Percentiles rank a stretch among this genome's conserved stretches.
phyloP scores from a whole-genome alignment of 805 yeast species.

The Pichia sporocuriosa region DNA sequence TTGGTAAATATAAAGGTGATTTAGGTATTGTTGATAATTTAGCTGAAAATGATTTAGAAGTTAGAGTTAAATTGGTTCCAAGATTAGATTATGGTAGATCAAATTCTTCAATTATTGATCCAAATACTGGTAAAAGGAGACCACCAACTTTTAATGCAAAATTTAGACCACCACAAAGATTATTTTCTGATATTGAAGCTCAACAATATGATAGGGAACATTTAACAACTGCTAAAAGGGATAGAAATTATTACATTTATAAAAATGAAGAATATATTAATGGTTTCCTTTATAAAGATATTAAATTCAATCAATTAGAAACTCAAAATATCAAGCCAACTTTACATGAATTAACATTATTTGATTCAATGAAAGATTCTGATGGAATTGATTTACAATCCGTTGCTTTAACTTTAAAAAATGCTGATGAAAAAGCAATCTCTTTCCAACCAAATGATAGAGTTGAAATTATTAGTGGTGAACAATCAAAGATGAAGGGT shows the following conservation, averaged over 20 bases:
- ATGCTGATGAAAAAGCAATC: slow-evolving; percentile 46
- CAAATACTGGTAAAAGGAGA: slow-evolving; percentile 29
- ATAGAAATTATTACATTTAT: slow-evolving; percentile 59
- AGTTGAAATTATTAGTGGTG: slow-evolving; percentile 88
- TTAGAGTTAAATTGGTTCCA: slow-evolving; percentile 87
- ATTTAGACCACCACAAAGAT: slow-evolving; percentile 74
- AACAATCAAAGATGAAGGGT: slow-evolving; percentile 86
- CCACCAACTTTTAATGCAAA: slow-evolving; percentile 47
- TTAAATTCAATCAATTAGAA: slow-evolving; percentile 73
- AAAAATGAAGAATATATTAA: slow-evolving; percentile 83
- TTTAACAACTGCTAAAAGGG: slow-evolving; percentile 53
- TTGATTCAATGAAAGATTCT: slow-evolving; percentile 46
- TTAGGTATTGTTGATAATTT: slow-evolving; percentile 88
- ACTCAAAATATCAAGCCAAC: slow-evolving; percentile 77
- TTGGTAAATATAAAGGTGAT: slow-evolving; percentile 91
- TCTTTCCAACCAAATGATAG: slow-evolving; percentile 89
- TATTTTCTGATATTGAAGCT: slow-evolving; percentile 87
- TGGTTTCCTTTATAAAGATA: slow-evolving; percentile 83
- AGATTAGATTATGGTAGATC: slow-evolving; percentile 83
- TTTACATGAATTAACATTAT: slow-evolving; percentile 79
- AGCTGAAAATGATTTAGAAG: slow-evolving; percentile 92
- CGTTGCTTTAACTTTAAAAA: slow-evolving; percentile 79
- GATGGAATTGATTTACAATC: slow-evolving; percentile 82
- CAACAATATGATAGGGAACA: slow-evolving; percentile 71
- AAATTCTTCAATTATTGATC: slow-evolving; percentile 21